Evolutionary conservation across 1,139 yeast genomes (phyloP).

Genomic region (Blastobotrys apis): DNA sequence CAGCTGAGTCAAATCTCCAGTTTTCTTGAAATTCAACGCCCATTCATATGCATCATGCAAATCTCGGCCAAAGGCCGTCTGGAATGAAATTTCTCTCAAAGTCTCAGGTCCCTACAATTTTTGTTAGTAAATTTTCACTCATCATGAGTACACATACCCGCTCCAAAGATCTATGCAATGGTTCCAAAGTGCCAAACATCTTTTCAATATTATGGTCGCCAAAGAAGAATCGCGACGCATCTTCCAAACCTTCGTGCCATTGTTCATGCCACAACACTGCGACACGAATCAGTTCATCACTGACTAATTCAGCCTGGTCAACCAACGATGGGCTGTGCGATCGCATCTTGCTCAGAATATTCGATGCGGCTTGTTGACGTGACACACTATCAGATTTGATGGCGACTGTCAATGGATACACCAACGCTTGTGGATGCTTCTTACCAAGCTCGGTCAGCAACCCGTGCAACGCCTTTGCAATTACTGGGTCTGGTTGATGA

Average conservation of each 20-base stretch:
- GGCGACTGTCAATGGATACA: conserved; percentile 93
- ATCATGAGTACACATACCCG: conserved; percentile 29
- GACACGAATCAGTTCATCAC: conserved; percentile 86
- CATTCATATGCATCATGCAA: conserved; percentile 90
- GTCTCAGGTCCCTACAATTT: conserved; percentile 76
- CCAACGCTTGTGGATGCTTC: conserved; percentile 95
- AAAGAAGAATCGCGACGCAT: conserved; percentile 88
- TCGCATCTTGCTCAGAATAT: conserved; percentile 88
- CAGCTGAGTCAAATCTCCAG: conserved; percentile 80
- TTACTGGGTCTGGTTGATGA: conserved; percentile 88
- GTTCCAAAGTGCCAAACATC: conserved; percentile 89
- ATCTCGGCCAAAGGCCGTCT: conserved; percentile 90
- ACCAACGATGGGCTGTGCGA: conserved; percentile 80
- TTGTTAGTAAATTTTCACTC: conserved; percentile 6
- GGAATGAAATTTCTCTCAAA: conserved; percentile 86
- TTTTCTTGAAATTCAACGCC: conserved; percentile 79
- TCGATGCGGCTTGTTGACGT: conserved; percentile 86
- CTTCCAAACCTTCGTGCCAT: conserved; percentile 98
- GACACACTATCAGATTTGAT: conserved; percentile 88
- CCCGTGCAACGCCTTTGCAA: conserved; percentile 74
- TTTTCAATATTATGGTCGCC: conserved; percentile 94
- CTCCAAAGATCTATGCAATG: conserved; percentile 75
- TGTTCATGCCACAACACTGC: conserved; percentile 97
- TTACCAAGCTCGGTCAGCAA: conserved; percentile 83
- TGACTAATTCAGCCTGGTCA: conserved; percentile 90